Evolutionary conservation across 2,329 filamentous ascomycete species (phyloP), one percentile per base, ranked within the genome.

Genomic region (Fusarium coffeatum): DNA sequence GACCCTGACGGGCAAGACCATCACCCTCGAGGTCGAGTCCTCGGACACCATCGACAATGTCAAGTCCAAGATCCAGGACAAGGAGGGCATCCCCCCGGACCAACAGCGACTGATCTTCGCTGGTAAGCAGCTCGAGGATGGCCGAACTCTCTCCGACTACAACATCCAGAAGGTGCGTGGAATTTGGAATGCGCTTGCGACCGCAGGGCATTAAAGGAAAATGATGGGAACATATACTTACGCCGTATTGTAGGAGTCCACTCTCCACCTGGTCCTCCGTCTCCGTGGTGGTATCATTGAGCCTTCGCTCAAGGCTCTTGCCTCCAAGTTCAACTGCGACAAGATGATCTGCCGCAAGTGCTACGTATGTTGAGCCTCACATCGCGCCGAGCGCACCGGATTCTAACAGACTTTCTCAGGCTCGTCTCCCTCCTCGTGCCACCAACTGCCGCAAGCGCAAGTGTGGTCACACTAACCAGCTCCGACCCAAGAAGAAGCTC

Each of bases 321-420:
- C 95, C 82, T 94, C 92, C 88, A 98, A 98, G 90, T 98, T 97
- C 91, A 98, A 99, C 92, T 98, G 95, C 92, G 96, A 98, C 78
- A 98, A 98, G 92, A 95, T 95, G 92, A 97, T 98, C 87, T 98
- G 96, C 93, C 95, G 96, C 89, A 98, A 99, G 93, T 99, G 96
- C 92, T 98, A 98, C 87, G 93, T 96, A 91, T 79, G 92, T 90
- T 43, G 13, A 56, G 12, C 30, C 22, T 40, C 32, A 12, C 16
- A 25, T 59, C 12, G 18, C 20, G n/a, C 48, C n/a, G 22, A 22
- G 23, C 47, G 13, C 46, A 45, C 11, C 32, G 16, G 42, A 51
- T 20, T 46, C 64, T 42, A 37, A 48, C 65, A 27, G n/a, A 20
- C n/a, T 25, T 28, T 4, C 12, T 48, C 64, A 89, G 87, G 88